Evolutionary conservation across 192 early-diverging fungal genomes (phyloP), one percentile per base, ranked within the genome.

Genomic region (Phlyctochytrium planicorne): DNA sequence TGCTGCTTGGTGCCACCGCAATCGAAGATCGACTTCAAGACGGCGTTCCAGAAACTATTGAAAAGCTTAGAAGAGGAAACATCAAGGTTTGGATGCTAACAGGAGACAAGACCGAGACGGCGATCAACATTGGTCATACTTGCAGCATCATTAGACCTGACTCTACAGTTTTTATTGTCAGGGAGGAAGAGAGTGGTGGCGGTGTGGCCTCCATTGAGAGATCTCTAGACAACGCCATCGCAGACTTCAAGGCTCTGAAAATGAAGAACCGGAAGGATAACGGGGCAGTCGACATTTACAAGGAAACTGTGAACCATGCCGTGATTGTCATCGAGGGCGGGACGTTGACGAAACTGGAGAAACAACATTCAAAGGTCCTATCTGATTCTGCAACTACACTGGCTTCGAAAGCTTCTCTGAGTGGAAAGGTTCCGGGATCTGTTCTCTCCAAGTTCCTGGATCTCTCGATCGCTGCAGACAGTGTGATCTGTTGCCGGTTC

Each of bases 81-180:
- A 90, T 96, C 50, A 84, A 86, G 34, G 77, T 96, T 33, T 96
- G 94, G 93, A 91, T 96, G 84, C 76, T 96, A 74, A 96, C 94
- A 0, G 94, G 94, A 31, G 94, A 96, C 70, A 94, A 94, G 75
- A 81, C 88, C 24, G 94, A 96, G 68, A 96, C 94, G 0, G 94
- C 94, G 0, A 89, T 96, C 64, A 96, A 96, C 65, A 94, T 96
- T 79, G 92, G 88, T 16, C 85, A 89, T 53, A 89, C 93, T 0
- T 91, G 88, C 36, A 80, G 86, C 1, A 75, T 95, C 36, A 78
- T 90, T 30, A 80, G 82, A 34, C 63, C 78, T 30, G 63, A 82
- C 30, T 84, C 63, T 56, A 59, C 52, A 6, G 27, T 84, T 29
- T 50, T 84, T 30, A 37, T 81, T 16, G 25, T 78, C 34, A 76